phyloP scores from a whole-genome alignment of 176 grass and related monocot genomes.

The Phragmites australis region DNA sequence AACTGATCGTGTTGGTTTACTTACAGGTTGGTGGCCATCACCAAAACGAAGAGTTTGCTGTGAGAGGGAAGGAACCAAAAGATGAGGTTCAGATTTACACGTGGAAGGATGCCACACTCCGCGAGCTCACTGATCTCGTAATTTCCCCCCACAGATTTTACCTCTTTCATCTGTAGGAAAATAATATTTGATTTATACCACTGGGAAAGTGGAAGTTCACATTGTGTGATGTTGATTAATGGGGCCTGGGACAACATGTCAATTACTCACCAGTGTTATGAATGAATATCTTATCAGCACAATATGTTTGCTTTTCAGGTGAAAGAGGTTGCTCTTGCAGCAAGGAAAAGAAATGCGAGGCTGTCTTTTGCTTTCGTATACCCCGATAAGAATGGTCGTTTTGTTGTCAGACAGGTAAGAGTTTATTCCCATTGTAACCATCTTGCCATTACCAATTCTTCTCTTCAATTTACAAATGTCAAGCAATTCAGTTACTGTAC shows the following conservation, averaged over 20 bases:
- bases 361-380: constrained; percentile 95
- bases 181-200: not conserved
- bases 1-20: constrained; percentile 16
- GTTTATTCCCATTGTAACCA: not conserved
- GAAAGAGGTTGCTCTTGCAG: constrained; percentile 92
- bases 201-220: not conserved
- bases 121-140: constrained; percentile 95
- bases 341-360: constrained; percentile 86
- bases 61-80: constrained; percentile 97
- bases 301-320: constrained; percentile 57
- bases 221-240: not conserved
- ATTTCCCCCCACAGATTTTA: constrained; percentile 1
- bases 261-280: constrained; percentile 1
- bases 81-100: constrained; percentile 99
- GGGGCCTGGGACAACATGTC: not conserved
- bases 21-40: constrained; percentile 74
- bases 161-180: not conserved
- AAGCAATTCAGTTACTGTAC: not conserved
- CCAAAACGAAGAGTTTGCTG: constrained; percentile 81
- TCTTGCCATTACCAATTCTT: not conserved
- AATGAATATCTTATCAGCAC: constrained; percentile 14
- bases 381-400: constrained; percentile 89
- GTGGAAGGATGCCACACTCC: constrained; percentile 93
- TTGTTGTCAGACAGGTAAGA: constrained; percentile 79
- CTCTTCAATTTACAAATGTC: constrained; percentile 5